Evolutionary conservation across 1,284 basidiomycete genomes (phyloP), one percentile per base, ranked within the genome.

Genomic region (Cystobasidium slooffiae): DNA sequence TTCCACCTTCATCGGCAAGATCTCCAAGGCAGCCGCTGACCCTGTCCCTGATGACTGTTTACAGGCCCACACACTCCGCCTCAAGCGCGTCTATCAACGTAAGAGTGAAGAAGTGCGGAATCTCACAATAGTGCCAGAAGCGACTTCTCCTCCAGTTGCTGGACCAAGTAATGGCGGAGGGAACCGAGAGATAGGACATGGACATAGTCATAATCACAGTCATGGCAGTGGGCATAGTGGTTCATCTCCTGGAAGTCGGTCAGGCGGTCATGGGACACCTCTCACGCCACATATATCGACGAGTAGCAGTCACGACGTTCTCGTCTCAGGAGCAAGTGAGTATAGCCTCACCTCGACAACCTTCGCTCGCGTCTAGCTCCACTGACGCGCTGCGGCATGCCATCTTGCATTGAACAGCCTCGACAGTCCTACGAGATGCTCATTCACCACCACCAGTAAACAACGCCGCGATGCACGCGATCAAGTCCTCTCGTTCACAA

Each of bases 71-170:
- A 73, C 70, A 24, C 62, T 53, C 5, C 73, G 76, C 1, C 61
- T 79, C 14, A 72, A 76, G 20, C 74, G 76, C 31, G 62, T 72
- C n/a, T 79, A 79, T 72, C 77, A 79, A 64, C 76, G 77, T 41
- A 77, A 76, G 20, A 77, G 78, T 31, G 78, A 79, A 43, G 78
- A 79, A 52, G 74, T 78, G 18, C 59, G 75, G 44, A 63, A 75
- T 18, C 74, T 76, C 37, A 52, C 70, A 14, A 41, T 37, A n/a
- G 70, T 37, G 16, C 63, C 43, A 18, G 62, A 61, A 47, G 56
- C 58, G 18, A 24, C 56, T 6, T 20, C 47, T n/a, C 51, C 64
- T 39, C 64, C 47, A 37, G 64, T n/a, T 22, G 46, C 51, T 53
- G 61, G 56, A 43, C 37, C 56, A n/a, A 59, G 56, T n/a, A 59